These are phyloP conservation scores for Venturia asperata DNA, from an alignment of 2,329 filamentous ascomycete genomes.

Conservation along the genomic window DNA sequence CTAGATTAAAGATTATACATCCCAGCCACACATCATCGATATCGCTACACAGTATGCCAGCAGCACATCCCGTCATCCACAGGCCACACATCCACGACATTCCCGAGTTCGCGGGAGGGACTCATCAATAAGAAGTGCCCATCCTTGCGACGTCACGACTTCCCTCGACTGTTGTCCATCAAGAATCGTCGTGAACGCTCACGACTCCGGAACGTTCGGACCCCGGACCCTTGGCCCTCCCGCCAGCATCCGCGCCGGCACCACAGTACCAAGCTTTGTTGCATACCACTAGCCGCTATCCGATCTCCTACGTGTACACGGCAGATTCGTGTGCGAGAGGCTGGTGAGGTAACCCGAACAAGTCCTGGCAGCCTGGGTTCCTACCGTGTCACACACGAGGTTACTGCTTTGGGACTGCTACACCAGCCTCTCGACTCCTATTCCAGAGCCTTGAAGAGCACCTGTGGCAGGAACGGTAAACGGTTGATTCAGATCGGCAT, in stretches of 20 bases:
- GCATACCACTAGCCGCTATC: neutral
- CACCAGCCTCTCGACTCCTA: neutral
- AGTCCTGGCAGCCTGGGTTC: neutral
- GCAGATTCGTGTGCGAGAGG: slow-evolving; percentile 10
- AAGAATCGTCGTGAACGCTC: neutral
- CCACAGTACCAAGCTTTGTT: neutral
- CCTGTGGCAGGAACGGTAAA: neutral
- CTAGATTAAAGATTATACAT: neutral
- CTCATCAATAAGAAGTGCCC: neutral
- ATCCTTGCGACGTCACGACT: neutral
- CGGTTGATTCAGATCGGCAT: neutral
- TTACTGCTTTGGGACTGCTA: neutral
- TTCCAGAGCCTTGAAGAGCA: neutral
- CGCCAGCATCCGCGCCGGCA: neutral
- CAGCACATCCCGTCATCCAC: too few species aligned
- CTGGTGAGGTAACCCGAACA: neutral
- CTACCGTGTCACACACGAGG: neutral
- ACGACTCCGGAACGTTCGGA: neutral
- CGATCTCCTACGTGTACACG: slow-evolving; percentile 6
- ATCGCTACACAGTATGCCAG: too few species aligned
- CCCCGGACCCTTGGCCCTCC: neutral
- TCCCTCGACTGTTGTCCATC: neutral
- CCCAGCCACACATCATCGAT: slow-evolving; percentile 4
- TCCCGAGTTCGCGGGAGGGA: neutral
- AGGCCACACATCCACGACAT: too few species aligned